Conservation (phyloP, 2,329 filamentous ascomycete genomes). For the Leptosphaerulina australis region DNA sequence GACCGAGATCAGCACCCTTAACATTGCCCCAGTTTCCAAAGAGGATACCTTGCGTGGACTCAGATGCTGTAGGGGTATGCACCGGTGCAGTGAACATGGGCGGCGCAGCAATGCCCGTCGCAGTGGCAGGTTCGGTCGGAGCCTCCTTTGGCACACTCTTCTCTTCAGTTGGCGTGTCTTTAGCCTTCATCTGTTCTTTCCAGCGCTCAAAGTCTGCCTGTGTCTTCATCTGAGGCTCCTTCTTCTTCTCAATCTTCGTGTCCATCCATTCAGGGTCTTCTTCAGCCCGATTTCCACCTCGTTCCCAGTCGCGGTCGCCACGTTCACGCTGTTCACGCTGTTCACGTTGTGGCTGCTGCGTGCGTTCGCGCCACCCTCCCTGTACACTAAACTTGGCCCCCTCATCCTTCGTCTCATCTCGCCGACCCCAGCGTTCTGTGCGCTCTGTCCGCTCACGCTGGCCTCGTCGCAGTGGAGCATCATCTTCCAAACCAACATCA, state of each 20-base stretch:
- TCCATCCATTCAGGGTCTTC: slow-evolving; percentile 92
- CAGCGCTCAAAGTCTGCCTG: slow-evolving; percentile 93
- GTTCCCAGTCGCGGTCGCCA: slow-evolving; percentile 63
- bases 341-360: slow-evolving; percentile 32
- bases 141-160: slow-evolving; percentile 50
- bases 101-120: slow-evolving; percentile 26
- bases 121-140: slow-evolving; percentile 26
- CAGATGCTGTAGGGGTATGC: slow-evolving; percentile 64
- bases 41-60: slow-evolving; percentile 76
- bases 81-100: slow-evolving; percentile 50
- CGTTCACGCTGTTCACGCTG: slow-evolving; percentile 33
- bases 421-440: slow-evolving; percentile 67
- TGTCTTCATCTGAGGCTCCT: slow-evolving; percentile 74
- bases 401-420: slow-evolving; percentile 60
- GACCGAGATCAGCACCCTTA: slow-evolving; percentile 49
- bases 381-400: slow-evolving; percentile 51
- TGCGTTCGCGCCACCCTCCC: slow-evolving; percentile 65
- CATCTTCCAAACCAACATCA: slow-evolving; percentile 45
- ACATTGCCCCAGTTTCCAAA: slow-evolving; percentile 67
- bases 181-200: slow-evolving; percentile 87
- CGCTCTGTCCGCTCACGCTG: slow-evolving; percentile 69
- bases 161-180: slow-evolving; percentile 55
- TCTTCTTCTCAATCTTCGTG: slow-evolving; percentile 67
- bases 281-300: slow-evolving; percentile 58
- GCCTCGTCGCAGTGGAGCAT: slow-evolving; percentile 64